A percentile compares a stretch with the other conserved stretches of the same genome.
These are phyloP conservation scores for Letharia lupina DNA, from an alignment of 495 filamentous ascomycete species.

Conservation along the genomic window DNA sequence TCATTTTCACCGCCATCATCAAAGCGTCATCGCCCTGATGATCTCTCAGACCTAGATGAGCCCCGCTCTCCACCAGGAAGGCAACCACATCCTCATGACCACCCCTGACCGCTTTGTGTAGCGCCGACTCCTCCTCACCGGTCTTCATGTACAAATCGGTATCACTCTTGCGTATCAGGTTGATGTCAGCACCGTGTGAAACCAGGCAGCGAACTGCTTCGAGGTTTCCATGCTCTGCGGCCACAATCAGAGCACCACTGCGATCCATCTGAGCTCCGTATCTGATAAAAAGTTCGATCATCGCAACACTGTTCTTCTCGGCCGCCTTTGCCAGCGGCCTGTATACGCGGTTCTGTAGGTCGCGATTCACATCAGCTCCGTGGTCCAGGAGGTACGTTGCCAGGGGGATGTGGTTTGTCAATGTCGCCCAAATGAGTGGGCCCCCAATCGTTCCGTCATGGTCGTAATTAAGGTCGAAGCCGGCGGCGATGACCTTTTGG, in stretches of 20 bases:
- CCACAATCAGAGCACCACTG: slow-evolving; percentile 5
- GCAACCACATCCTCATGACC: slow-evolving; percentile 3
- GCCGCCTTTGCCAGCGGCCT: background rate
- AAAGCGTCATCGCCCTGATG: background rate
- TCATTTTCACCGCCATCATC: background rate
- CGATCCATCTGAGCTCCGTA: background rate
- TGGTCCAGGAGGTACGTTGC: background rate
- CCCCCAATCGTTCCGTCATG: background rate
- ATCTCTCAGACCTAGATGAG: background rate
- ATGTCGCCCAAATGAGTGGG: background rate
- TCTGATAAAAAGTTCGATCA: background rate
- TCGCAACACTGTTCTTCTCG: background rate
- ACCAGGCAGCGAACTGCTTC: background rate
- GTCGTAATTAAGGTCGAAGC: background rate
- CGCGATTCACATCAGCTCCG: background rate
- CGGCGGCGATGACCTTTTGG: background rate
- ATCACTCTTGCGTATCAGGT: background rate
- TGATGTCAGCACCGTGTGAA: background rate
- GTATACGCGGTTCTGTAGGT: background rate
- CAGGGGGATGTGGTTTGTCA: background rate
- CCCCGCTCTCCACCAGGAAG: background rate
- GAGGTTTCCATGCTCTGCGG: background rate
- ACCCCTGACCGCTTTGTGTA: background rate
- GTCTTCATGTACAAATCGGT: background rate
- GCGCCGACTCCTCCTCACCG: background rate